These are phyloP conservation scores for Fusarium piperis DNA, from an alignment of 2,329 filamentous ascomycete genomes.

Conservation along the genomic window DNA sequence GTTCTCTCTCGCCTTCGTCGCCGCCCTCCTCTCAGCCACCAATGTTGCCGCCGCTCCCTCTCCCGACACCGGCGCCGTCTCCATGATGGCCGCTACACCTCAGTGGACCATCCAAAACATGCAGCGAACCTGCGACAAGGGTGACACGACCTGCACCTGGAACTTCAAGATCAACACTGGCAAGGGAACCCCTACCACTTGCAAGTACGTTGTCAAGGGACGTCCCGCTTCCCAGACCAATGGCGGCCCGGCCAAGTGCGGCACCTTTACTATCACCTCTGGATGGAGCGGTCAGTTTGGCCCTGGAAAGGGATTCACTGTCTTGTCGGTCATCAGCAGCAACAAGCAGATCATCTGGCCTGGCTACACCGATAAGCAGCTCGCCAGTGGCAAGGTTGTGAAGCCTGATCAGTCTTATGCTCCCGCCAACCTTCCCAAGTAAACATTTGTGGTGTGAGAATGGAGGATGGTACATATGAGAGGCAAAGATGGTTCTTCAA, in stretches of 20 bases:
- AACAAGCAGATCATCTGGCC: conserved; percentile 59
- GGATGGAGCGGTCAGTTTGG: conserved; percentile 67
- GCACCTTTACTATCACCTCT: conserved; percentile 59
- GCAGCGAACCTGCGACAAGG: conserved; percentile 51
- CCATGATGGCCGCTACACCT: conserved; percentile 52
- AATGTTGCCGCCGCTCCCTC: neutral
- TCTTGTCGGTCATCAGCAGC: conserved; percentile 55
- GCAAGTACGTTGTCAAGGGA: conserved; percentile 43
- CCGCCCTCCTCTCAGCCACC: conserved; percentile 37
- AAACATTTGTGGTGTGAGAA: neutral
- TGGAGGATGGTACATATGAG: neutral
- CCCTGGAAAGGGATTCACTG: conserved; percentile 61
- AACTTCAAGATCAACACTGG: conserved; percentile 56
- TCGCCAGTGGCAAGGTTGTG: conserved; percentile 55
- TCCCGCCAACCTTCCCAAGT: conserved; percentile 37
- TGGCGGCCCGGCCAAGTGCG: conserved; percentile 56
- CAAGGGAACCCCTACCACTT: conserved; percentile 47
- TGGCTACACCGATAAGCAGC: conserved; percentile 61
- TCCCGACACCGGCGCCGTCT: conserved; percentile 42
- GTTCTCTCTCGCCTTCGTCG: conserved; percentile 51
- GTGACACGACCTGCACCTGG: conserved; percentile 54
- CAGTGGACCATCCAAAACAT: conserved; percentile 55
- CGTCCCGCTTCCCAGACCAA: conserved; percentile 46
- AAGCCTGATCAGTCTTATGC: conserved; percentile 59
- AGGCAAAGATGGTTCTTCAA: neutral